These are phyloP conservation scores for Tricholoma saponaceum DNA, from an alignment of 768 basidiomycete genomes.

Conservation along the genomic window DNA sequence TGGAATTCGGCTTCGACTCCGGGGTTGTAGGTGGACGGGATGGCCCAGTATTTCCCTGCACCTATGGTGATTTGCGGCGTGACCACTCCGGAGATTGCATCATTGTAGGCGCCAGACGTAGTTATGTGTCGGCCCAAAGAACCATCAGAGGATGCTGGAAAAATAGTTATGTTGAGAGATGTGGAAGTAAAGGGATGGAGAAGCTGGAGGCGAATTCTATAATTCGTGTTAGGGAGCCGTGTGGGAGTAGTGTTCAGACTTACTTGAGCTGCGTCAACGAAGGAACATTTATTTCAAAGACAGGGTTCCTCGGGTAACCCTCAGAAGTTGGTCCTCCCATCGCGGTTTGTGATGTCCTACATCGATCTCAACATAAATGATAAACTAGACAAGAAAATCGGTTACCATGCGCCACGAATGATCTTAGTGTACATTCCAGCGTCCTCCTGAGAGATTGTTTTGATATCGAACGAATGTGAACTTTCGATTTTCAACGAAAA, in stretches of 20 bases:
- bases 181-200: conserved; percentile 37
- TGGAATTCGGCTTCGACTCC: conserved; percentile 55
- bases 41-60: conserved; percentile 63
- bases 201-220: conserved; percentile 70
- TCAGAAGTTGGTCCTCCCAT: conserved; percentile 67
- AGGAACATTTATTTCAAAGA: conserved; percentile 56
- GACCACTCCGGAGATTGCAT: conserved; percentile 67
- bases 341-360: conserved; percentile 55
- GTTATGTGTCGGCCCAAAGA: conserved; percentile 38
- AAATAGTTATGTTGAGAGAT: conserved; percentile 61
- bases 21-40: conserved; percentile 72
- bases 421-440: conserved; percentile 84
- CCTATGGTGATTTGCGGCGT: conserved; percentile 49
- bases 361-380: neutral
- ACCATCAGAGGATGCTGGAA: conserved; percentile 30
- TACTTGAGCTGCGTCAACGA: conserved; percentile 56
- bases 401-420: conserved; percentile 72
- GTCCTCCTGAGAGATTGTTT: conserved; percentile 75
- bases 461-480: conserved; percentile 55
- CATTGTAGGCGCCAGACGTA: conserved; percentile 81
- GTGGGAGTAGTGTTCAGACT: conserved; percentile 10
- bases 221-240: neutral
- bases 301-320: conserved; percentile 65
- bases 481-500: conserved; percentile 67
- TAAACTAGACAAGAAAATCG: neutral